Conservation (phyloP, 163 green algal genomes). For the Picocystis sp. region DNA sequence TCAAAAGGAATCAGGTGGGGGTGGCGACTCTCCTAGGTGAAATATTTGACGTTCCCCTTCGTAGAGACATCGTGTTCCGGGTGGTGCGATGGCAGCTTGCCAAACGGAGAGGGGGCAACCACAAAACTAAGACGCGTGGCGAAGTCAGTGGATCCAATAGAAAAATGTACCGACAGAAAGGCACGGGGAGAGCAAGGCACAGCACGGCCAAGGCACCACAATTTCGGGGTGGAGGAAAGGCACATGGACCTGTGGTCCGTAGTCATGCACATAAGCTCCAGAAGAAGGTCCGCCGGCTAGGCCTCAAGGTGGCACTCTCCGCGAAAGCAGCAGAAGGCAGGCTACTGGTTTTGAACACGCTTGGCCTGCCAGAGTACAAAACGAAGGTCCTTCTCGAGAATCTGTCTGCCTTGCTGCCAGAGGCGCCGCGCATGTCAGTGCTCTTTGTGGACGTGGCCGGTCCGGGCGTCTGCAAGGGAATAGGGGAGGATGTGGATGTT, state of each 20-base stretch:
- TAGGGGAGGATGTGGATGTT: background rate
- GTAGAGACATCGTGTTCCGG: constrained; percentile 75
- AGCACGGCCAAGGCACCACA: constrained; percentile 68
- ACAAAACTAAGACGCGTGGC: constrained; percentile 53
- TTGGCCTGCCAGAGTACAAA: constrained; percentile 26
- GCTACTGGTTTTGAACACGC: constrained; percentile 57
- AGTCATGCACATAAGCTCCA: constrained; percentile 54
- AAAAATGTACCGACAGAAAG: constrained; percentile 79
- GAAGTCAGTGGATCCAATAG: constrained; percentile 61
- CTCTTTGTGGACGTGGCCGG: constrained; percentile 44
- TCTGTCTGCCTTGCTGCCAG: constrained; percentile 29
- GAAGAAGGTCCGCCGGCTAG: constrained; percentile 58
- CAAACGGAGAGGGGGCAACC: constrained; percentile 65
- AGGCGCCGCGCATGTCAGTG: constrained; percentile 21
- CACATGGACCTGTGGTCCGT: constrained; percentile 54
- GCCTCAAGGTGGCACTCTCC: constrained; percentile 61
- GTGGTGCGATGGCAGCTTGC: constrained; percentile 77
- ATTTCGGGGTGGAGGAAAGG: constrained; percentile 58
- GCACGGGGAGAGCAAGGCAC: constrained; percentile 50
- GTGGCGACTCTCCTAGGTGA: constrained; percentile 33
- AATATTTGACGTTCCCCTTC: constrained; percentile 52
- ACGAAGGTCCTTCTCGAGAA: constrained; percentile 24
- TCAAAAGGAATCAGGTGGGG: constrained; percentile 21
- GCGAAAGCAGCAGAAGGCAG: constrained; percentile 62
- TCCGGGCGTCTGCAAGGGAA: constrained; percentile 37